A percentile compares a stretch with the other conserved stretches of the same genome.
Conservation (phyloP, 345 rosid species). For the Litchi chinensis region DNA sequence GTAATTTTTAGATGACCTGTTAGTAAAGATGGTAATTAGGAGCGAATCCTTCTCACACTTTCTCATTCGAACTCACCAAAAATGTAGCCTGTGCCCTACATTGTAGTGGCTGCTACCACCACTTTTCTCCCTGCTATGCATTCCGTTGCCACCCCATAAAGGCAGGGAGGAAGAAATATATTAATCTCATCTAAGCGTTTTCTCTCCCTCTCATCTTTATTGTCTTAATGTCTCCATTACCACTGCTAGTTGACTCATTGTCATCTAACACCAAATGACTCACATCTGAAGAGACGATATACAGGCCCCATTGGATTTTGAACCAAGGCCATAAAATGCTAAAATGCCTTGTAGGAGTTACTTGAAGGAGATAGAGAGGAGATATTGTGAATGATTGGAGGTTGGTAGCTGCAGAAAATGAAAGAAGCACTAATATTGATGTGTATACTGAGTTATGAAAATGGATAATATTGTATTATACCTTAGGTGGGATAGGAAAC, state of each 20-base stretch:
- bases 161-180: background rate
- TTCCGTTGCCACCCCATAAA: background rate
- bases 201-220: background rate
- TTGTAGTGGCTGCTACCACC: background rate
- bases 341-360: background rate
- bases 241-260: background rate
- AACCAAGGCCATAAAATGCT: background rate
- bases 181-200: background rate
- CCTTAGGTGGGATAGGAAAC: background rate
- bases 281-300: background rate
- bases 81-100: background rate
- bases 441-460: background rate
- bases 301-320: background rate
- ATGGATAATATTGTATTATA: background rate
- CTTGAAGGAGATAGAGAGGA: background rate
- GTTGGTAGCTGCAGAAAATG: background rate
- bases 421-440: background rate
- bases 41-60: background rate
- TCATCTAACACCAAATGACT: background rate
- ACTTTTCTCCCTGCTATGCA: background rate
- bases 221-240: background rate
- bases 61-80: background rate
- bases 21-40: background rate
- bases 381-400: slow-evolving; percentile 4
- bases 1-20: background rate